These are phyloP conservation scores for Abelmoschus esculentus DNA, from an alignment of 345 rosid species.

Conservation along the genomic window DNA sequence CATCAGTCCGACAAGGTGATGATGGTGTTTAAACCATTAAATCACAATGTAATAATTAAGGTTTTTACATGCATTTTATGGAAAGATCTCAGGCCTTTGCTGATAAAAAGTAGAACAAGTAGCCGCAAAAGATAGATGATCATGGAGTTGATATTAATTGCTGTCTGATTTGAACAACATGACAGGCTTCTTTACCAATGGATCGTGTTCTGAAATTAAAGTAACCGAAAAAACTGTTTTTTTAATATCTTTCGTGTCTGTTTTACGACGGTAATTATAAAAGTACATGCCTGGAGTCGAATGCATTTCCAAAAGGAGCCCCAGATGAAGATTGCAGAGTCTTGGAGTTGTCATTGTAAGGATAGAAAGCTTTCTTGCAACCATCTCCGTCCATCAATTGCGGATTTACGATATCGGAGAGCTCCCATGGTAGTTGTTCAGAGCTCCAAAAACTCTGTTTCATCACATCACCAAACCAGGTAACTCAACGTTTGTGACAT, in stretches of 20 bases:
- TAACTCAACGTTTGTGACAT: constrained; percentile 3
- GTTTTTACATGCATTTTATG: constrained; percentile 3
- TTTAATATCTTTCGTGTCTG: not conserved
- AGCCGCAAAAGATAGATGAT: constrained; percentile 22
- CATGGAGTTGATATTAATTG: constrained; percentile 14
- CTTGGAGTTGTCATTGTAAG: constrained; percentile 6
- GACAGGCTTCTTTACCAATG: constrained; percentile 4
- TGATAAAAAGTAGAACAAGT: constrained; percentile 26
- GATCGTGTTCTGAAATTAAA: not conserved
- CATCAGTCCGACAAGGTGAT: not conserved
- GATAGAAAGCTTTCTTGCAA: constrained; percentile 30
- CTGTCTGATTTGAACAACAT: not conserved
- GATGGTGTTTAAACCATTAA: not conserved
- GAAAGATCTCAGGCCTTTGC: constrained; percentile 8
- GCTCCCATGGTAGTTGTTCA: constrained; percentile 36
- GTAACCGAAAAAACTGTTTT: not conserved
- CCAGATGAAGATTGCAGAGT: constrained; percentile 29
- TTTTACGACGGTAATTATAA: constrained; percentile 15
- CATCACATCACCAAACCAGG: constrained; percentile 17
- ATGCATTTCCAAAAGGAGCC: constrained; percentile 35
- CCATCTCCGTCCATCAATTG: constrained; percentile 28
- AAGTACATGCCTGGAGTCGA: constrained; percentile 35
- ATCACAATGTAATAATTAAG: not conserved
- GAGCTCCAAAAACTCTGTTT: constrained; percentile 18
- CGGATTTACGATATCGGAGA: constrained; percentile 42